phyloP scores from a whole-genome alignment of 148 eudicot species.

The Talinum fruticosum region DNA sequence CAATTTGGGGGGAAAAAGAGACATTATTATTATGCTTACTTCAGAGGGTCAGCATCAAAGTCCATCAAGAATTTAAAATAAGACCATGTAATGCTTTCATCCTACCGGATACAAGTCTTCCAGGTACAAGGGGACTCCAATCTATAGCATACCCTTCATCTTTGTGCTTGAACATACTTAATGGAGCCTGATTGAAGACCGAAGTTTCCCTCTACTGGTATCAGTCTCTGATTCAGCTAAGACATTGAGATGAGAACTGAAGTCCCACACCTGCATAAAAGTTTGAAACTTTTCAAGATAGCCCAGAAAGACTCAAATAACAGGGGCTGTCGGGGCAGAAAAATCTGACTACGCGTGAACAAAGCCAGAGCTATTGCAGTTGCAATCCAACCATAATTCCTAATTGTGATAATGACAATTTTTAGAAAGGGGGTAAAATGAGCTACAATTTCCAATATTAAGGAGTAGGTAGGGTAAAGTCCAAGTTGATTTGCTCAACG shows the following conservation, averaged over 20 bases:
- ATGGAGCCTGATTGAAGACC: slow-evolving; percentile 63
- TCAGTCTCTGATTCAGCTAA: slow-evolving; percentile 61
- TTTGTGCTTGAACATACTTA: slow-evolving; percentile 69
- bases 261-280: slow-evolving; percentile 75
- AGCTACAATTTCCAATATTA: neutral
- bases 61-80: neutral
- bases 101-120: slow-evolving; percentile 86
- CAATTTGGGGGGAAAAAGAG: neutral
- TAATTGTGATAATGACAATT: neutral
- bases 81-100: neutral
- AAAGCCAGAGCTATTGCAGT: neutral
- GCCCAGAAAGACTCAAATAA: slow-evolving; percentile 2
- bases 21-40: neutral
- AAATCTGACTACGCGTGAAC: neutral
- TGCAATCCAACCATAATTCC: neutral
- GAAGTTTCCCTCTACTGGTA: slow-evolving; percentile 35
- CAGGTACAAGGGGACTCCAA: slow-evolving; percentile 84
- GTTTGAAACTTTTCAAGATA: slow-evolving; percentile 4
- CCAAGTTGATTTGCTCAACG: neutral
- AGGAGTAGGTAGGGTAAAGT: slow-evolving; percentile 2
- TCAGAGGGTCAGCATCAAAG: neutral
- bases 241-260: slow-evolving; percentile 67
- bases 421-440: neutral
- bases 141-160: slow-evolving; percentile 98
- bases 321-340: neutral